Evolutionary conservation across 768 basidiomycete genomes (phyloP), one percentile per base, ranked within the genome.

Genomic region (Kwoniella newhampshirensis): DNA sequence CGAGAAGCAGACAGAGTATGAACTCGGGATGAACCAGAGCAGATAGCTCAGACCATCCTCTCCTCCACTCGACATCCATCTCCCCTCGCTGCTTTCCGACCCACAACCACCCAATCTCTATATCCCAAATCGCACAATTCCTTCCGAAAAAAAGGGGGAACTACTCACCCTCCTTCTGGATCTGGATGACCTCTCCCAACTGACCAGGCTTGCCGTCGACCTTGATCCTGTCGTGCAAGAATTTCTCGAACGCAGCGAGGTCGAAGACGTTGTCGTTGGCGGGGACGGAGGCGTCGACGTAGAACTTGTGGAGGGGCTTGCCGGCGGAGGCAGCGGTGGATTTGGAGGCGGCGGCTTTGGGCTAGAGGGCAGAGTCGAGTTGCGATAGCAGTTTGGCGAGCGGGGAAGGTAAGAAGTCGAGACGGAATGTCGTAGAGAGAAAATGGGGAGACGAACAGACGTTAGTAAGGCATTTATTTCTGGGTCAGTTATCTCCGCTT

Each of bases 101-200:
- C n/a, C n/a, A n/a, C n/a, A n/a, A n/a, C n/a, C n/a, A n/a, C n/a
- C n/a, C n/a, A n/a, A n/a, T n/a, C n/a, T n/a, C n/a, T n/a, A n/a
- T n/a, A n/a, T n/a, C n/a, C n/a, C n/a, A n/a, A n/a, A n/a, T n/a
- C n/a, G n/a, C n/a, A n/a, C n/a, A n/a, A n/a, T n/a, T n/a, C 42
- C 42, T 12, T 9, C 36, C 36, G n/a, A 28, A 42, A 23, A 32
- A 18, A 13, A 48, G 37, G n/a, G 28, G 50, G 9, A 32, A 11
- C 51, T 17, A 81, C 83, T 54, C 57, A 92, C 91, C 88, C 79
- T 94, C 89, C 58, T 90, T 87, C 67, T 81, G 78, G 75, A 98
- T 86, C 78, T 89, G 87, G 75, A 99, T 82, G 66, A 80, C 86
- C 48, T 98, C 94, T 57, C 75, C 77, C 42, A 77, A 62, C 66